phyloP scores from a whole-genome alignment of 2,329 filamentous ascomycete species.

The Neopestalotiopsis clavispora region DNA sequence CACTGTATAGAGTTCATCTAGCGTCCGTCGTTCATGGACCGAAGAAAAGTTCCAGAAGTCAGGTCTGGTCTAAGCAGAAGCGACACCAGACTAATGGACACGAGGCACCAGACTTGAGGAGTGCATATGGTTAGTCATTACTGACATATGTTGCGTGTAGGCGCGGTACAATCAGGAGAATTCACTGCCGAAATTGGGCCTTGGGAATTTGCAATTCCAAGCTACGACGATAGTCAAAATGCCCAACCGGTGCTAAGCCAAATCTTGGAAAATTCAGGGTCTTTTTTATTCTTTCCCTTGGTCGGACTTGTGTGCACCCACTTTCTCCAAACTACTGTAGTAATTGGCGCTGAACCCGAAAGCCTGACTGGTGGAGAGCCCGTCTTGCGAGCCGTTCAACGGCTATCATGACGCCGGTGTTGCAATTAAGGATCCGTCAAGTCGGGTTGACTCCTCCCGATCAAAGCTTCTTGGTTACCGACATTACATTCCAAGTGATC shows the following conservation, averaged over 20 bases:
- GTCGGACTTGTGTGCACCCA: neutral
- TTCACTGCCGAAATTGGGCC: neutral
- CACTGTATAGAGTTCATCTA: no score
- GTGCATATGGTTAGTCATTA: no score
- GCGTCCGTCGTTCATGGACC: no score
- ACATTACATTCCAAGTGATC: neutral
- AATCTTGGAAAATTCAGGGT: neutral
- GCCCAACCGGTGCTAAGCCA: neutral
- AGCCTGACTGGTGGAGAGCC: neutral
- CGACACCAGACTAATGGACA: no score
- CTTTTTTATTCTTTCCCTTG: neutral
- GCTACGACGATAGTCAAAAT: neutral
- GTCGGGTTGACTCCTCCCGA: neutral
- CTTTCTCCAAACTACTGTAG: neutral
- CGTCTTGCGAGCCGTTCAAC: neutral
- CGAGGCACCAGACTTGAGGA: no score
- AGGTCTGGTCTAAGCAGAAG: no score
- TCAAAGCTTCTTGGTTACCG: neutral
- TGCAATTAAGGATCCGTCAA: neutral
- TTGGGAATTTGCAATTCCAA: neutral
- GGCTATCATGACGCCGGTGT: neutral
- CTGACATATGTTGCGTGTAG: no score
- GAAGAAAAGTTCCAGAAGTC: no score
- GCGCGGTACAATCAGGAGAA: neutral
- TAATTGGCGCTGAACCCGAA: neutral